Percentiles rank a stretch among this genome's conserved stretches.
Conservation (phyloP, 805 yeast species). For the Wickerhamiella australiensis region DNA sequence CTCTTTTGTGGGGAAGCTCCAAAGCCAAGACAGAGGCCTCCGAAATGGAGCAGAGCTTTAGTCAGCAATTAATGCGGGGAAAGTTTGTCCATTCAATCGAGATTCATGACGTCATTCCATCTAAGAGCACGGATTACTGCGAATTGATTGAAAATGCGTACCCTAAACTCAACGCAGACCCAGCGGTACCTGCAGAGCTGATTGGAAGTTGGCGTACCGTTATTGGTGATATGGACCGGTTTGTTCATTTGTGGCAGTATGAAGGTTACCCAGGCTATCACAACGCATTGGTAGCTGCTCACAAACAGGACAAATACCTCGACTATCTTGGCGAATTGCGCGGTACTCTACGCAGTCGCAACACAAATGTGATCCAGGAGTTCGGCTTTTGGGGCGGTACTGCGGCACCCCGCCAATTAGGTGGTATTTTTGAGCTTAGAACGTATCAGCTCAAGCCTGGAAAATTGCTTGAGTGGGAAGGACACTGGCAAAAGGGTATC, state of each 20-base stretch:
- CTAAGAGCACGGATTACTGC: constrained; percentile 28
- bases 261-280: constrained; percentile 34
- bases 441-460: constrained; percentile 33
- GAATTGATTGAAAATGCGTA: constrained; percentile 26
- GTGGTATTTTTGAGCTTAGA: constrained; percentile 35
- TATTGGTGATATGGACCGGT: constrained; percentile 33
- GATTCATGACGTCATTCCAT: constrained; percentile 30
- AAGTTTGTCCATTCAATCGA: constrained; percentile 34
- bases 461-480: constrained; percentile 34
- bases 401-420: constrained; percentile 32
- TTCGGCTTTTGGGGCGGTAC: constrained; percentile 38
- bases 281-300: constrained; percentile 28
- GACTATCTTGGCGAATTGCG: constrained; percentile 26
- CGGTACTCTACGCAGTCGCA: constrained; percentile 27
- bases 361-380: constrained; percentile 31
- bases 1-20: constrained; percentile 31
- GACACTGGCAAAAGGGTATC: constrained; percentile 33
- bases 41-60: constrained; percentile 28
- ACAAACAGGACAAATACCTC: constrained; percentile 25
- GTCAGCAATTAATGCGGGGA: constrained; percentile 30
- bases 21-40: constrained; percentile 28
- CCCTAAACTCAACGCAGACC: constrained; percentile 28
- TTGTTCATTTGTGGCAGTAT: constrained; percentile 34
- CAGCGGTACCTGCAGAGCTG: constrained; percentile 27
- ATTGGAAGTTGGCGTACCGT: constrained; percentile 35